phyloP scores from a whole-genome alignment of 2,329 filamentous ascomycete genomes.

The Colletotrichum sp. region DNA sequence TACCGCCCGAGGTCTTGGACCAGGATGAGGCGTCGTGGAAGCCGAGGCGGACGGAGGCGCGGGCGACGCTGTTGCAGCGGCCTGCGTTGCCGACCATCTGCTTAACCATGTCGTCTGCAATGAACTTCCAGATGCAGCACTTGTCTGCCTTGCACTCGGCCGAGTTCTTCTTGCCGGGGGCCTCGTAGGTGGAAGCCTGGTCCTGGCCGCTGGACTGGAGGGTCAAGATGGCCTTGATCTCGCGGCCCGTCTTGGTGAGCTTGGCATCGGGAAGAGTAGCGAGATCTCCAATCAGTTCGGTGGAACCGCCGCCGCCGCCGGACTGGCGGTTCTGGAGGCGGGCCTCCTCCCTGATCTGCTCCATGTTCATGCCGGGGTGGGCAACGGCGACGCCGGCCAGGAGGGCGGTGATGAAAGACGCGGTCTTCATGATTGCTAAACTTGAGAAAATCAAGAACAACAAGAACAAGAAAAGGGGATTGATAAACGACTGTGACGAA shows the following conservation, averaged over 20 bases:
- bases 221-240: conserved; percentile 42
- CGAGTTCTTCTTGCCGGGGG: conserved; percentile 26
- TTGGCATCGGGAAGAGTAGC: conserved; percentile 29
- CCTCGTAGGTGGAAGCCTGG: not conserved
- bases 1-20: conserved; percentile 40
- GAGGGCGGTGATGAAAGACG: not conserved
- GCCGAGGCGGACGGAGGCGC: conserved; percentile 49
- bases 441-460: not conserved
- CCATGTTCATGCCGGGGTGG: conserved; percentile 31
- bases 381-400: conserved; percentile 8
- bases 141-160: conserved; percentile 39
- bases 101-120: conserved; percentile 41
- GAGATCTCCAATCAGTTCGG: conserved; percentile 43
- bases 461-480: not conserved
- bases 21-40: conserved; percentile 54
- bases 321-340: conserved; percentile 14
- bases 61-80: conserved; percentile 47
- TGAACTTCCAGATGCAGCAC: conserved; percentile 51
- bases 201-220: conserved; percentile 30
- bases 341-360: conserved; percentile 22
- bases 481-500: conserved; percentile 9
- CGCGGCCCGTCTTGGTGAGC: conserved; percentile 38
- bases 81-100: conserved; percentile 41
- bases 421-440: conserved; percentile 12
- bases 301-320: conserved; percentile 18